These are phyloP conservation scores for Teunomyces pallodes DNA, from an alignment of 805 yeast genomes.

Conservation along the genomic window DNA sequence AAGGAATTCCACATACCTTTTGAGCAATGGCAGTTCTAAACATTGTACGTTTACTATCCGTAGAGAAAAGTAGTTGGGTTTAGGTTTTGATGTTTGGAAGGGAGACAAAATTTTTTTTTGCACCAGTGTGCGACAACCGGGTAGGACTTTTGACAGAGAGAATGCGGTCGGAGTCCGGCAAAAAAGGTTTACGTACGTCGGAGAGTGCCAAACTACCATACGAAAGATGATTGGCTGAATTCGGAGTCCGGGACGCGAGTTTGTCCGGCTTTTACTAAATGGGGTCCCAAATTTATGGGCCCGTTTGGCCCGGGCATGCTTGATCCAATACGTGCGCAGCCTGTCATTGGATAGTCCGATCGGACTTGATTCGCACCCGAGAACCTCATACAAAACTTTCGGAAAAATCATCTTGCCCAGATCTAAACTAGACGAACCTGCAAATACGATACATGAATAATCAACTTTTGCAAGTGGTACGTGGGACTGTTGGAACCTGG, in stretches of 20 bases:
- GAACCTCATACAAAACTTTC: background rate
- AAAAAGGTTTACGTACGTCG: background rate
- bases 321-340: background rate
- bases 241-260: background rate
- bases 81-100: background rate
- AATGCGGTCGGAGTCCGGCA: background rate
- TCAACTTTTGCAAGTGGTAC: background rate
- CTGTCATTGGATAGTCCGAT: background rate
- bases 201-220: background rate
- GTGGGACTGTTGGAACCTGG: background rate
- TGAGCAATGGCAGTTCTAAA: conserved; percentile 20
- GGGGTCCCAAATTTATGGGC: background rate
- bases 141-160: conserved; percentile 1
- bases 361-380: conserved; percentile 3
- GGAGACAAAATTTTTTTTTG: conserved; percentile 4
- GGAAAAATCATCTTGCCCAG: background rate
- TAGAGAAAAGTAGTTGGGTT: conserved; percentile 4
- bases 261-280: background rate
- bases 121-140: conserved; percentile 2
- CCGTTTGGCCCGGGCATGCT: background rate
- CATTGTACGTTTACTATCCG: conserved; percentile 11
- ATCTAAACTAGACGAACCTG: background rate
- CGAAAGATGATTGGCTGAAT: background rate
- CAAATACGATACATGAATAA: background rate
- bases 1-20: conserved; percentile 16